Conservation (phyloP, 78 protist species). For the Dictyostelium purpureum region DNA sequence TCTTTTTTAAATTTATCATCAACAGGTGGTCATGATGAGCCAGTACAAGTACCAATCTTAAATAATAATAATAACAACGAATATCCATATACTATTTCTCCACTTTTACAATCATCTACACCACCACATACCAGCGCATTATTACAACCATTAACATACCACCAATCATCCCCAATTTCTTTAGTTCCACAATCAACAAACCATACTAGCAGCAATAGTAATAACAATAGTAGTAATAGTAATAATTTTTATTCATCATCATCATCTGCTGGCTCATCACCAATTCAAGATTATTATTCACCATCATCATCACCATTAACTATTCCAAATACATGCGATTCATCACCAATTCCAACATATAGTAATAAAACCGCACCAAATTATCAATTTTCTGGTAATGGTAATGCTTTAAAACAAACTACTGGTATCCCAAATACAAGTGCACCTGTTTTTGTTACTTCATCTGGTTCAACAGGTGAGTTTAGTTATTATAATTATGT, state of each 20-base stretch:
- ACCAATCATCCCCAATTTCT: background rate
- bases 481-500: background rate
- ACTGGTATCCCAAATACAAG: background rate
- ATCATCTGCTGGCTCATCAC: slow-evolving; percentile 7
- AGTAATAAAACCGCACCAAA: background rate
- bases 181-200: slow-evolving; percentile 23
- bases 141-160: background rate
- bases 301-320: background rate
- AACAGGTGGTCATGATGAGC: background rate
- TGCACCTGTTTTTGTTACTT: no score
- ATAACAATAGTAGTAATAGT: no score
- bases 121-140: background rate
- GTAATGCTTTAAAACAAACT: background rate
- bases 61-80: background rate
- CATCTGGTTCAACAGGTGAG: background rate
- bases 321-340: background rate
- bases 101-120: background rate
- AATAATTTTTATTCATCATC: background rate
- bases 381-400: no score
- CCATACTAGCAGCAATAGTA: no score
- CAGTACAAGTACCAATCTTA: background rate
- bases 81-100: background rate
- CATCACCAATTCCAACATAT: background rate
- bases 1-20: slow-evolving; percentile 20
- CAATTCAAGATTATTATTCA: slow-evolving; percentile 21